Evolutionary conservation across 768 basidiomycete genomes (phyloP).

Genomic region (Termitomyces sp.): DNA sequence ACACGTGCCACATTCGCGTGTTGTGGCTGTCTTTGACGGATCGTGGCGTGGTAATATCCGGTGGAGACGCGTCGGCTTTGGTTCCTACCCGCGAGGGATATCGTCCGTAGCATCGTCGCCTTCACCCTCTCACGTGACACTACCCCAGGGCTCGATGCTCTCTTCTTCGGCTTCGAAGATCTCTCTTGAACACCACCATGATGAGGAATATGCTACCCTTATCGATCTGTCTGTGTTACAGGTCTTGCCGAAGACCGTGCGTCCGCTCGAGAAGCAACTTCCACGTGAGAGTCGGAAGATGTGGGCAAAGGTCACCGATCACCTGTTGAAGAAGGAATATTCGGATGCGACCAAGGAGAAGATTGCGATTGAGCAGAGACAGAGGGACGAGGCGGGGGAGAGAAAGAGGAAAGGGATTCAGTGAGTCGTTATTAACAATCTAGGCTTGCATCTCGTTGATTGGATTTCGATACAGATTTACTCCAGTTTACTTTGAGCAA

Average conservation of each 20-base stretch:
- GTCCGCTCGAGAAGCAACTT: conserved; percentile 78
- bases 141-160: conserved; percentile 35
- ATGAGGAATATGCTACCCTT: conserved; percentile 61
- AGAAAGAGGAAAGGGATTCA: conserved; percentile 75
- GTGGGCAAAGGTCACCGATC: conserved; percentile 82
- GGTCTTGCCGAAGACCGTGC: conserved; percentile 79
- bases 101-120: conserved; percentile 48
- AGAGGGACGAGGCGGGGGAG: conserved; percentile 86
- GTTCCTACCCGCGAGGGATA: conserved; percentile 40
- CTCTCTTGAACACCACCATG: conserved; percentile 40
- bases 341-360: conserved; percentile 91
- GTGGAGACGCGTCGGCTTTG: conserved; percentile 63
- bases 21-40: conserved; percentile 85
- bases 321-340: conserved; percentile 81
- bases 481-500: conserved; percentile 73
- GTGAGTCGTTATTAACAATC: conserved; percentile 49
- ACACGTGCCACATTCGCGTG: conserved; percentile 77
- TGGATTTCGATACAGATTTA: conserved; percentile 46
- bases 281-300: conserved; percentile 81
- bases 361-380: conserved; percentile 87
- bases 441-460: not conserved
- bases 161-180: conserved; percentile 42
- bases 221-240: conserved; percentile 74
- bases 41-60: conserved; percentile 82
- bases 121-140: conserved; percentile 41